Percentiles rank a stretch among this genome's conserved stretches.
Evolutionary conservation across 805 yeast genomes (phyloP).

Genomic region (Yarrowia porcina): DNA sequence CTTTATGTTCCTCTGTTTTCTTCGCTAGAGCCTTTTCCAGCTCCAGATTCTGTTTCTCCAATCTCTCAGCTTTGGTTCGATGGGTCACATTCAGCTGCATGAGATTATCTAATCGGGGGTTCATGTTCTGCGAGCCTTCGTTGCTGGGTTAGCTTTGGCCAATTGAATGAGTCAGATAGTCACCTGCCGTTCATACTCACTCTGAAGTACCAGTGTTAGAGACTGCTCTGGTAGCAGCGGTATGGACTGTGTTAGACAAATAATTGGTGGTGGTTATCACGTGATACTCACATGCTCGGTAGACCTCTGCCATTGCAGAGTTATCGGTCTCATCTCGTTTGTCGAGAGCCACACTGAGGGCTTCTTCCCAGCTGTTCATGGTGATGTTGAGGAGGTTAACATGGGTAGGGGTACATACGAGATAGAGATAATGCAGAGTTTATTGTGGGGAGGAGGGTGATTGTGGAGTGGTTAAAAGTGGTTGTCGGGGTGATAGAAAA

Average conservation of each 20-base stretch:
- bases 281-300: slow-evolving; percentile 13
- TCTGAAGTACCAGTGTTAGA: background rate
- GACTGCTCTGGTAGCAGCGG: slow-evolving; percentile 3
- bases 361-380: slow-evolving; percentile 21
- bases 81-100: slow-evolving; percentile 15
- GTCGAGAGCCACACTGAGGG: background rate
- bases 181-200: too few species aligned
- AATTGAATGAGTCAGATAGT: too few species aligned
- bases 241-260: slow-evolving; percentile 9
- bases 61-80: slow-evolving; percentile 1
- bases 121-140: background rate
- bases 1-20: slow-evolving; percentile 19
- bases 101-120: slow-evolving; percentile 10
- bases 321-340: background rate
- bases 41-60: slow-evolving; percentile 8
- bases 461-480: too few species aligned
- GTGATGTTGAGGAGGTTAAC: background rate
- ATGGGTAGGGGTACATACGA: background rate
- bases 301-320: background rate
- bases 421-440: slow-evolving; percentile 5
- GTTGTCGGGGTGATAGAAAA: too few species aligned
- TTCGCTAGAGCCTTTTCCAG: slow-evolving; percentile 5
- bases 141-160: slow-evolving; percentile 11
- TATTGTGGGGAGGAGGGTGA: background rate
- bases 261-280: too few species aligned